Base-by-base conservation (phyloP, 2,329 filamentous ascomycete species). In the Phyllachora maydis region DNA sequence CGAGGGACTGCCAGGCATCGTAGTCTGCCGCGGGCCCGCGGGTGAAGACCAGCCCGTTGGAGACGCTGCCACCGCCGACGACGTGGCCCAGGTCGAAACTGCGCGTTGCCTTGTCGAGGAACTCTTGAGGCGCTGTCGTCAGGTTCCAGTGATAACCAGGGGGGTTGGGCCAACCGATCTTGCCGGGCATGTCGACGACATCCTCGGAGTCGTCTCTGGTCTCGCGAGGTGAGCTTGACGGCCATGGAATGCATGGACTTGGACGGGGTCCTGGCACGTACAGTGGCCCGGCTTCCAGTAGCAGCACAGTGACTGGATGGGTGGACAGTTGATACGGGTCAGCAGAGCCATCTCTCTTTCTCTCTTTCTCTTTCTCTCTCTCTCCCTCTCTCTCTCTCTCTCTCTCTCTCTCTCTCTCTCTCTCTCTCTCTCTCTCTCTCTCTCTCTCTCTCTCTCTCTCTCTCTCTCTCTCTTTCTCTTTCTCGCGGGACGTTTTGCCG, bases 11-110 rank as follows among this genome's bases (percentile, higher is more conserved):
- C 49, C 49, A 53, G 14, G 43, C 41, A 19, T 53, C 42, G 23
- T 46, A 52, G 28, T 51, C 47, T 11, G 37, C 37, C 4, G 36
- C 35, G 5, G 47, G 37, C 9, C 49, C 47, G 16, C 49, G 33
- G 14, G 45, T 50, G 39, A 47, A 52, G 26, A 47, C 44, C 30
- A 52, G 34, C 5, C 48, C 48, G 22, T 52, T 52, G 22, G 47
- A 27, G 18, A 48, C 35, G 1, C 40, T 47, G 12, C 43, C 41
- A 6, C 50, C 50, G 3, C 50, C 50, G 3, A 55, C 37, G 4
- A 38, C 48, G 18, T 38, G 42, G 2, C 49, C 50, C 16, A 46
- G 43, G n/a, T 33, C 35, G 28, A 47, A 46, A 3, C 32, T 28
- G 7, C 49, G 42, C 5, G 39, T 37, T 25, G 41, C 41, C 17